Evolutionary conservation across 768 basidiomycete species (phyloP).

Genomic region (Termitomyces sp.): DNA sequence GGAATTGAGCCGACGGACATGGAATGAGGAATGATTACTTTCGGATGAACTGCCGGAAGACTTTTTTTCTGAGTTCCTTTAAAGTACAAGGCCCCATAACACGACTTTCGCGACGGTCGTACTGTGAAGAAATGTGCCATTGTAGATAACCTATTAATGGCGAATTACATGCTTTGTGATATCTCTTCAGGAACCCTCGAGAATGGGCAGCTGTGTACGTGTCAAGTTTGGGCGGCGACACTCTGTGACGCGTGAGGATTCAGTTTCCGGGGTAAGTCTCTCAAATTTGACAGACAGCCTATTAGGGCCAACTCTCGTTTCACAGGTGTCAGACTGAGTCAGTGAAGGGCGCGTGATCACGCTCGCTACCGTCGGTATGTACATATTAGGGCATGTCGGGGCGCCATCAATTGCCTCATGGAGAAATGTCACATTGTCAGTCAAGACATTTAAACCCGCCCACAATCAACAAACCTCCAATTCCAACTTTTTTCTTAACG

Average conservation of each 20-base stretch:
- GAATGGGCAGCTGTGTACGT: neutral
- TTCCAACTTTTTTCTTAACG: slow-evolving; percentile 2
- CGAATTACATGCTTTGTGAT: neutral
- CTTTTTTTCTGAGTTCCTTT: neutral
- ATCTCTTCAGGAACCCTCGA: neutral
- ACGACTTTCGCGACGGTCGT: neutral
- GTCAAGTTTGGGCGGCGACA: too few relatives aligned
- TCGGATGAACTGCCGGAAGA: slow-evolving; percentile 4
- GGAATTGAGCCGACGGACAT: neutral
- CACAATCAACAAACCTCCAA: slow-evolving; percentile 3
- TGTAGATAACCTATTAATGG: neutral
- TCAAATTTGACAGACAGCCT: neutral
- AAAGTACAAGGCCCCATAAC: neutral
- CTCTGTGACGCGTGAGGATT: neutral
- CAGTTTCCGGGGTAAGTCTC: neutral
- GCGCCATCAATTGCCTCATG: slow-evolving; percentile 2
- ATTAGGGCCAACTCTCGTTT: too few relatives aligned
- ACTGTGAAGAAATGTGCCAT: neutral
- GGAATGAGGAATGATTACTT: slow-evolving; percentile 5
- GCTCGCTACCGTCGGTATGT: slow-evolving; percentile 6
- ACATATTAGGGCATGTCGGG: slow-evolving; percentile 5
- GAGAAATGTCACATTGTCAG: slow-evolving; percentile 9
- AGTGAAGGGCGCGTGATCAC: neutral
- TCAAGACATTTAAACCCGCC: slow-evolving; percentile 10
- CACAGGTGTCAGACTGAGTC: slow-evolving; percentile 6